These are phyloP conservation scores for Nitzschia sp. DNA, from an alignment of 108 stramenopile species.

Conservation along the genomic window DNA sequence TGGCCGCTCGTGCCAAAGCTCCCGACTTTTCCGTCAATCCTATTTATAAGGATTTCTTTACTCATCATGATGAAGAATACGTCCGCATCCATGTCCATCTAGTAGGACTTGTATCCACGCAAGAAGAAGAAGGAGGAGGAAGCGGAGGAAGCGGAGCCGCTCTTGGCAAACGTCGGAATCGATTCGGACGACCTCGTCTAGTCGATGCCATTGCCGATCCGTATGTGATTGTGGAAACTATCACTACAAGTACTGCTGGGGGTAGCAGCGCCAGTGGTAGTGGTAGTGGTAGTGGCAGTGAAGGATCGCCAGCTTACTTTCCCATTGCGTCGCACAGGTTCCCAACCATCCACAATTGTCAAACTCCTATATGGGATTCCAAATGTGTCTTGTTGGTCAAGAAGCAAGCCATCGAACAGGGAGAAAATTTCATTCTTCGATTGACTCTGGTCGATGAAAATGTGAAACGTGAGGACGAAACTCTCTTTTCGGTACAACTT, in stretches of 20 bases:
- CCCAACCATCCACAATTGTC: neutral
- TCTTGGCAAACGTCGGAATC: neutral
- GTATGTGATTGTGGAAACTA: neutral
- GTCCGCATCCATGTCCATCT: constrained; percentile 1
- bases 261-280: neutral
- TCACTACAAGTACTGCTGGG: neutral
- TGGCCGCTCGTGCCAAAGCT: neutral
- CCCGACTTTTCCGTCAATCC: constrained; percentile 29
- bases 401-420: neutral
- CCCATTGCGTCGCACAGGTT: neutral
- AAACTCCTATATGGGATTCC: neutral
- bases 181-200: neutral
- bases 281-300: neutral
- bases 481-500: neutral
- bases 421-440: neutral
- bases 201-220: neutral
- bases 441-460: neutral
- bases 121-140: neutral
- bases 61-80: neutral
- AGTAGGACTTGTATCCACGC: neutral
- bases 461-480: neutral
- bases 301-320: neutral
- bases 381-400: neutral
- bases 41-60: constrained; percentile 17
- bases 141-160: neutral